These are phyloP conservation scores for Cnidoscolus chayamansa DNA, from an alignment of 441 rosid species.

Conservation along the genomic window DNA sequence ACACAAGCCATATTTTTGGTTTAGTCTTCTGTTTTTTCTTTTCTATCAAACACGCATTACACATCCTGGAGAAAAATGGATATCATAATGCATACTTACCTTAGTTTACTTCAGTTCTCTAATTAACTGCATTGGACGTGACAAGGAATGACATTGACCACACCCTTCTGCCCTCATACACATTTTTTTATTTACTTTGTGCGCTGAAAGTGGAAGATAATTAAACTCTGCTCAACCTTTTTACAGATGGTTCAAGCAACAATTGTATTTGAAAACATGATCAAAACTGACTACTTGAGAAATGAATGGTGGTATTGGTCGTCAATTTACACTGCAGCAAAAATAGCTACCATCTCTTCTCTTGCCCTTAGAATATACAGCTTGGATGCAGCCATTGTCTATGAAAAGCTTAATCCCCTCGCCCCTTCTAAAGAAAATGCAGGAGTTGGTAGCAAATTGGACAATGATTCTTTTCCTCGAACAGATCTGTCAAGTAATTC, in stretches of 20 bases:
- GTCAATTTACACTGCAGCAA: slow-evolving; percentile 45
- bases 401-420: slow-evolving; percentile 27
- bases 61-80: neutral
- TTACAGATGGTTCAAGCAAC: slow-evolving; percentile 61
- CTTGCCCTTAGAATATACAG: slow-evolving; percentile 53
- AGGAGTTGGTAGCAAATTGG: slow-evolving; percentile 17
- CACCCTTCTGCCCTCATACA: neutral
- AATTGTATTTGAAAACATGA: slow-evolving; percentile 49
- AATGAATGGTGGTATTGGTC: slow-evolving; percentile 67
- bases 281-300: slow-evolving; percentile 43
- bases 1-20: neutral
- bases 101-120: neutral
- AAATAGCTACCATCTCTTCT: slow-evolving; percentile 44
- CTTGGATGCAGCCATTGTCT: slow-evolving; percentile 50
- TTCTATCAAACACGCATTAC: neutral
- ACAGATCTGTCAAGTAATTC: slow-evolving; percentile 14
- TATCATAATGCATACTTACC: neutral
- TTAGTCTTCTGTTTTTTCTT: neutral
- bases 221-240: slow-evolving; percentile 2
- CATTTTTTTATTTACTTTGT: neutral
- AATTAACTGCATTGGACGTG: neutral
- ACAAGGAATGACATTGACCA: neutral
- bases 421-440: slow-evolving; percentile 23
- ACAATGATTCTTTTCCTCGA: slow-evolving; percentile 9
- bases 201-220: neutral